A percentile compares a stretch with the other conserved stretches of the same genome.
These are phyloP conservation scores for Golubevia pallescens DNA, from an alignment of 1,284 basidiomycete species.

Conservation along the genomic window DNA sequence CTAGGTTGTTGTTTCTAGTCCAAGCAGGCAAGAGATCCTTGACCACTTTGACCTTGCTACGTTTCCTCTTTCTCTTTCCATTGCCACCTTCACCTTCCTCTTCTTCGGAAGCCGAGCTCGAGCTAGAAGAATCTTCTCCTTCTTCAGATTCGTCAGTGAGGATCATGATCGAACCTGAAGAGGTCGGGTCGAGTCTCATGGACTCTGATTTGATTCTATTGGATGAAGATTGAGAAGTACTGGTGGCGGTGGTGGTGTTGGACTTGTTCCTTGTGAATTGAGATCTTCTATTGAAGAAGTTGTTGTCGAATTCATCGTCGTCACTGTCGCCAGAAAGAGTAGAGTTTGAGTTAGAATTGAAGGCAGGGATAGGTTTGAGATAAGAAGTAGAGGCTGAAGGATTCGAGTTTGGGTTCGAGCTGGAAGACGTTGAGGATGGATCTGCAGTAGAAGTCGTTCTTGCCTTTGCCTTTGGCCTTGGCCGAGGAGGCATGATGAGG, in stretches of 20 bases:
- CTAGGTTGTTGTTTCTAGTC: background rate
- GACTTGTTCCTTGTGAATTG: background rate
- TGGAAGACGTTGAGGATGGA: no score
- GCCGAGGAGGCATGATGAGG: no score
- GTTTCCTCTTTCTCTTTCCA: background rate
- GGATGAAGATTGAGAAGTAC: background rate
- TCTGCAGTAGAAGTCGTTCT: no score
- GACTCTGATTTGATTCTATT: background rate
- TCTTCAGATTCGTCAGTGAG: background rate
- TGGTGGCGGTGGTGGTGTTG: no score
- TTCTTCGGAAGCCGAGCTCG: no score
- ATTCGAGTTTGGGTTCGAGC: background rate
- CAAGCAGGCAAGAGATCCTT: background rate
- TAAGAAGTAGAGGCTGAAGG: background rate
- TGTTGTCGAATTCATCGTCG: background rate
- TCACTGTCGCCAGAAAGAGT: background rate
- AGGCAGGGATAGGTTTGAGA: background rate
- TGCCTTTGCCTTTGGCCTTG: no score
- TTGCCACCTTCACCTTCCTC: background rate
- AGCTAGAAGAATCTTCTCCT: background rate
- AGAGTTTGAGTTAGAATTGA: background rate
- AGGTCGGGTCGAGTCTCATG: background rate
- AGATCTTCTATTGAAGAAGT: background rate
- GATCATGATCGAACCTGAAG: background rate
- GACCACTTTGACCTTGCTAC: background rate